Conservation (phyloP, 352 stramenopile species). For the Pythium rishiriense region DNA sequence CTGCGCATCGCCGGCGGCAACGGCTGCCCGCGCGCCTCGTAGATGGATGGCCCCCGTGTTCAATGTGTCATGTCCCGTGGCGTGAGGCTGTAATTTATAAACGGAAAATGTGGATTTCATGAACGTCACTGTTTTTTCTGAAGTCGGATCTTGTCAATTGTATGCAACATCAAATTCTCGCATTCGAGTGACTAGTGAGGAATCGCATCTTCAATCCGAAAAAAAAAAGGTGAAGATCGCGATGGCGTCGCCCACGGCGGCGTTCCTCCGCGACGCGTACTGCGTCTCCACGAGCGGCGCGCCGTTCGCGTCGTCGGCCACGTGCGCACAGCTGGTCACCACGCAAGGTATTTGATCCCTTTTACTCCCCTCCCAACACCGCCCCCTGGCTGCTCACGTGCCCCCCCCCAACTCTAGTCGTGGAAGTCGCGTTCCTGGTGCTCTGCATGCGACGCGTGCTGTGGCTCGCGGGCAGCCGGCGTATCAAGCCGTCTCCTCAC, state of each 20-base stretch:
- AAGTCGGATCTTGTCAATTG: no score
- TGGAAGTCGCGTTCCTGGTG: constrained; percentile 38
- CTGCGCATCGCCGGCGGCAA: constrained; percentile 28
- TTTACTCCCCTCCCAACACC: not conserved
- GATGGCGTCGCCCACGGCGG: constrained; percentile 1
- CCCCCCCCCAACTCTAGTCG: no score
- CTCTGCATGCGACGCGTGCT: constrained; percentile 45
- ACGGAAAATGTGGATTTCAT: no score
- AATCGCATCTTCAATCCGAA: not conserved
- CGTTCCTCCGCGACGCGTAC: constrained; percentile 27
- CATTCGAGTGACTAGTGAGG: no score
- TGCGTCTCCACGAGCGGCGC: constrained; percentile 25
- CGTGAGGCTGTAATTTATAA: not conserved
- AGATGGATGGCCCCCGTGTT: not conserved
- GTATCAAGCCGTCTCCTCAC: no score
- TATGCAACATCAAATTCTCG: no score
- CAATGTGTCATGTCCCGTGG: not conserved
- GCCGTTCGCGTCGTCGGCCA: constrained; percentile 5
- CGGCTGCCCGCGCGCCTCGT: constrained; percentile 21
- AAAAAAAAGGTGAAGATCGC: not conserved
- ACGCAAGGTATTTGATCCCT: constrained; percentile 21
- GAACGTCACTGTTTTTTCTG: no score
- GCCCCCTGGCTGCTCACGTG: no score
- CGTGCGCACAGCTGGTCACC: constrained; percentile 20
- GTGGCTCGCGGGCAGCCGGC: constrained; percentile 21